phyloP scores from a whole-genome alignment of 805 yeast genomes.

The Ogataea wickerhamii region DNA sequence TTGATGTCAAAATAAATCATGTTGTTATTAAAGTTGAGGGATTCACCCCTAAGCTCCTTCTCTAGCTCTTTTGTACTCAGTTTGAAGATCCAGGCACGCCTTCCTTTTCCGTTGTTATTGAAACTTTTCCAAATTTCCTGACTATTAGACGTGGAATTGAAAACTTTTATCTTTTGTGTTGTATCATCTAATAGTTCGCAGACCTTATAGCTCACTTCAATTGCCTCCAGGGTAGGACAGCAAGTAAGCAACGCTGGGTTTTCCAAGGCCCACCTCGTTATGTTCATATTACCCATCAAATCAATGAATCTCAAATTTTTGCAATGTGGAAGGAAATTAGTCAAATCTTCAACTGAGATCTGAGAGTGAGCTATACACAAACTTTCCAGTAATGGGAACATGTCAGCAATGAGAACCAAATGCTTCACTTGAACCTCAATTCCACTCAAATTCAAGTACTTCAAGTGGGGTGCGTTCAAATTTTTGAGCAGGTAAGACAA shows the following conservation, averaged over 20 bases:
- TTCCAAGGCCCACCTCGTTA: slow-evolving; percentile 60
- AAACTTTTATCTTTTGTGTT: slow-evolving; percentile 28
- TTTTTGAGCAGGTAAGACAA: slow-evolving; percentile 42
- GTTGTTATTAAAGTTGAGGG: slow-evolving; percentile 30
- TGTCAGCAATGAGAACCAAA: slow-evolving; percentile 36
- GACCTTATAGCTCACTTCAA: slow-evolving; percentile 64
- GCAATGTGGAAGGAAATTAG: slow-evolving; percentile 30
- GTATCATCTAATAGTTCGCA: slow-evolving; percentile 44
- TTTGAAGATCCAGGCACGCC: slow-evolving; percentile 78
- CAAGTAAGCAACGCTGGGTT: slow-evolving; percentile 42
- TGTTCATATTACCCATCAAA: slow-evolving; percentile 56
- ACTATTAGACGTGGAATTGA: slow-evolving; percentile 16
- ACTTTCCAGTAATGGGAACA: slow-evolving; percentile 40
- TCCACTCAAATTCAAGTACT: slow-evolving; percentile 51
- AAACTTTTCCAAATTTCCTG: slow-evolving; percentile 44
- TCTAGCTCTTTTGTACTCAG: slow-evolving; percentile 25
- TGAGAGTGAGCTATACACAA: slow-evolving; percentile 40
- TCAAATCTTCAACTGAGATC: slow-evolving; percentile 37
- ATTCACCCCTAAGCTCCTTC: slow-evolving; percentile 22
- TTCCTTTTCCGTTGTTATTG: slow-evolving; percentile 55
- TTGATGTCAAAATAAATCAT: slow-evolving; percentile 57
- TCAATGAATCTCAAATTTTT: slow-evolving; percentile 56
- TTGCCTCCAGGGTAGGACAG: slow-evolving; percentile 50
- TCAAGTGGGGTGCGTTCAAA: slow-evolving; percentile 41
- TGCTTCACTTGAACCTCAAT: slow-evolving; percentile 42